Evolutionary conservation across 2,329 filamentous ascomycete species (phyloP).

Genomic region (Verticillium longisporum): DNA sequence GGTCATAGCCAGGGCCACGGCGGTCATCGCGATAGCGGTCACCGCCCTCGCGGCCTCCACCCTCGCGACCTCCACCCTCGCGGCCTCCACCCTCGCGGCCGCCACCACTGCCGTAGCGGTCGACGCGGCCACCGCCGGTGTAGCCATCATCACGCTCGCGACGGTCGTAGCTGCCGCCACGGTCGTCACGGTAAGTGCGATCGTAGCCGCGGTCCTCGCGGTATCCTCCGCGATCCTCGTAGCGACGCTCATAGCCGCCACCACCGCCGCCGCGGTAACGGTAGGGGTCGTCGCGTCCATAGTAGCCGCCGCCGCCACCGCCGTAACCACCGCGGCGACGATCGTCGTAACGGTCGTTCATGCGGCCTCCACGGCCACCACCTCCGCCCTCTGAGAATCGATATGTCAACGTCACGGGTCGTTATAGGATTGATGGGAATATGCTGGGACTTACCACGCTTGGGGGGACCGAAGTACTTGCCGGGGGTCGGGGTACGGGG

Average conservation of each 20-base stretch:
- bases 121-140: slow-evolving; percentile 23
- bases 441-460: slow-evolving; percentile 66
- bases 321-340: slow-evolving; percentile 57
- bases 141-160: slow-evolving; percentile 31
- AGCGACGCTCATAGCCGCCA: slow-evolving; percentile 38
- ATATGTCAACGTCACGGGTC: slow-evolving; percentile 12
- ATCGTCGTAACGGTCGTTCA: slow-evolving; percentile 55
- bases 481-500: slow-evolving; percentile 94
- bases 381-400: slow-evolving; percentile 28
- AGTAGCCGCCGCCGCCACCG: slow-evolving; percentile 31
- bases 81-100: slow-evolving; percentile 36
- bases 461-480: slow-evolving; percentile 98
- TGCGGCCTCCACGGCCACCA: slow-evolving; percentile 41
- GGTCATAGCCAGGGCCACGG: slow-evolving; percentile 37
- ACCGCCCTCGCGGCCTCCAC: slow-evolving; percentile 18
- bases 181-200: slow-evolving; percentile 38
- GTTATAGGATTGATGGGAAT: too few species aligned
- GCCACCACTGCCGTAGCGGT: slow-evolving; percentile 31
- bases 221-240: slow-evolving; percentile 34
- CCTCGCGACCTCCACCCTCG: slow-evolving; percentile 40
- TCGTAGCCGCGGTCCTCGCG: slow-evolving; percentile 40
- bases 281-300: slow-evolving; percentile 49
- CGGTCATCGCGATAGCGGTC: slow-evolving; percentile 29
- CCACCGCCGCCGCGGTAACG: slow-evolving; percentile 40
- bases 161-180: slow-evolving; percentile 28